Evolutionary conservation across 2,329 filamentous ascomycete species (phyloP).

Genomic region (Beauveria australis): DNA sequence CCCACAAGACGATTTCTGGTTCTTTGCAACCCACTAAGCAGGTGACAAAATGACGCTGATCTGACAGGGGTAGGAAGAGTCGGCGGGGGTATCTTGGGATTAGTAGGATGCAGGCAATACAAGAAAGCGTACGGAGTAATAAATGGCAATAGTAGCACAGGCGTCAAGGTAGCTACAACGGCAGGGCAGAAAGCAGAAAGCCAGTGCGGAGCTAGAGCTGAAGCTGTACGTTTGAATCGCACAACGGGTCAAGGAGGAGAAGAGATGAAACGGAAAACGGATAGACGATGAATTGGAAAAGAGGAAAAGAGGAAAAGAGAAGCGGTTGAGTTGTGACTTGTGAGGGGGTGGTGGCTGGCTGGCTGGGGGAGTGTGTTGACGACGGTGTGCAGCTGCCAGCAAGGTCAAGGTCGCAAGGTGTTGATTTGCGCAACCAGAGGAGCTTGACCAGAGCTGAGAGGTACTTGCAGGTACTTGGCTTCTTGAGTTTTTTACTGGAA

Average conservation of each 20-base stretch:
- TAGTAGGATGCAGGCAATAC: neutral
- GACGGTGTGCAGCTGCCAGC: no score
- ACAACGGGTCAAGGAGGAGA: neutral
- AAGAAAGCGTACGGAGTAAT: neutral
- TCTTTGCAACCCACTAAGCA: neutral
- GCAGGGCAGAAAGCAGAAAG: neutral
- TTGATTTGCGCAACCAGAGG: no score
- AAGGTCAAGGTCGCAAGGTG: no score
- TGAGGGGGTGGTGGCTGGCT: no score
- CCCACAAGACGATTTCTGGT: neutral
- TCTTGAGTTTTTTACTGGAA: no score
- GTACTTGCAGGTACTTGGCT: no score
- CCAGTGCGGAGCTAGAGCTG: neutral
- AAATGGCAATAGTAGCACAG: slow-evolving; percentile 5
- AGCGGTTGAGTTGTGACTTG: no score
- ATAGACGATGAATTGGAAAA: neutral
- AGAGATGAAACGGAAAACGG: neutral
- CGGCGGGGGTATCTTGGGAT: slow-evolving; percentile 7
- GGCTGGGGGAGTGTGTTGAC: no score
- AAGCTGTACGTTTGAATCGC: neutral
- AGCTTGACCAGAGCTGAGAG: no score
- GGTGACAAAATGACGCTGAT: slow-evolving; percentile 5
- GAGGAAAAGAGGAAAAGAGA: no score
- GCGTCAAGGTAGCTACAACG: slow-evolving; percentile 1
- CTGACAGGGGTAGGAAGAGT: slow-evolving; percentile 2